Evolutionary conservation across 495 filamentous ascomycete genomes (phyloP), one percentile per base, ranked within the genome.

Genomic region (Aspergillus steynii): DNA sequence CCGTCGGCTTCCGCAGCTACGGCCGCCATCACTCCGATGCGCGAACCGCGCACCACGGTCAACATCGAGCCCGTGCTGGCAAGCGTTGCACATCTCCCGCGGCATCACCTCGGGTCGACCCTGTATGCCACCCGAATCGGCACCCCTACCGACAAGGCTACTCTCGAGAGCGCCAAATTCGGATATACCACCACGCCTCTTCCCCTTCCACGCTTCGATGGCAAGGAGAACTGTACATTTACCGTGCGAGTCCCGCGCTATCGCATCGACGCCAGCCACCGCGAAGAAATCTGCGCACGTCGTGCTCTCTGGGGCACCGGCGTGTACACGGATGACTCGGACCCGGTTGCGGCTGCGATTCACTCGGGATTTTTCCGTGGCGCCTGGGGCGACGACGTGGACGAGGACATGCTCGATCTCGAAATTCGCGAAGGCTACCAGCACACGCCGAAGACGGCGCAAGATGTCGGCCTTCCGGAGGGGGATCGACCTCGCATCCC

Each of bases 291-390:
- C 63, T 93, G 90, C 26, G 74, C 82, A 6, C 82, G 88, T 14
- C 84, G 89, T 49, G 88, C 90, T 2, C 73, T 99, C 2, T 99
- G 93, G 93, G 95, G 95, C 9, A 93, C 92, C 0, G 91, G 93
- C 25, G 81, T 98, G 5, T 98, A 99, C 71, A 96, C 93, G 0
- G 96, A 98, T 65, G 96, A 99, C 75, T 96, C 92, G 0, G 96
- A 99, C 69, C 85, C 92, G 5, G 82, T 99, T 53, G 96, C 93
- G 0, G 93, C 93, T 3, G 92, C 94, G 58, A 95, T 98, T 59
- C 95, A 99, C 72, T 85, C 88, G 14, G 96, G 96, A 8, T 97
- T 89, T 84, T 89, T 99, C 59, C 86, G 90, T 9, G 95, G 94
- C 29, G 91, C 90, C 61, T 96, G 92, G 88, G 83, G 85, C 20